Conservation (phyloP, 257 asterid species). For the Jacaranda copaia region DNA sequence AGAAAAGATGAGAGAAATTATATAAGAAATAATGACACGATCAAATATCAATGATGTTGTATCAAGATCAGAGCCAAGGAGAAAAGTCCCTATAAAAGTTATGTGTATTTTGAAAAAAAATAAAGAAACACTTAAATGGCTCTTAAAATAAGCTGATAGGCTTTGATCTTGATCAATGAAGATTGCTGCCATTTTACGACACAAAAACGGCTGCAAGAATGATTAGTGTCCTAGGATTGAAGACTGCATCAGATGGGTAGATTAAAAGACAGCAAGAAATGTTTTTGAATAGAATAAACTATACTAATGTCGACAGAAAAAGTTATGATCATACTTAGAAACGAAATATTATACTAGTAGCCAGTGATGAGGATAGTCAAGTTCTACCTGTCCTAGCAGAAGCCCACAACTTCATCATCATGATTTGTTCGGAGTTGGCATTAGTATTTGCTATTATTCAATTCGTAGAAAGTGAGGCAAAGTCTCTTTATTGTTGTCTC, state of each 20-base stretch:
- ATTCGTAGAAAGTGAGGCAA: conserved; percentile 19
- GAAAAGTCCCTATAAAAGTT: background rate
- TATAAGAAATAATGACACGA: conserved; percentile 29
- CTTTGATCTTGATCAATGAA: background rate
- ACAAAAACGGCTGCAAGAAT: conserved; percentile 27
- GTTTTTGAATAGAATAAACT: background rate
- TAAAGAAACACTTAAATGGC: conserved; percentile 5
- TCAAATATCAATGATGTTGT: conserved; percentile 35
- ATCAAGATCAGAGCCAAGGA: conserved; percentile 1
- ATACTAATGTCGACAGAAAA: background rate
- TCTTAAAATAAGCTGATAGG: background rate
- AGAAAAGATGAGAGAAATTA: background rate
- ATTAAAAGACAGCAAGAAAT: background rate
- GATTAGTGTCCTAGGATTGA: background rate
- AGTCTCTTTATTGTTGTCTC: conserved; percentile 10
- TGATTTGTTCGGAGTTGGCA: conserved; percentile 21
- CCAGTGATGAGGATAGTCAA: conserved; percentile 34
- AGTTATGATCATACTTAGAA: background rate
- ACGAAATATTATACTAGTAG: conserved; percentile 13
- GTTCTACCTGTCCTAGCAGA: conserved; percentile 35
- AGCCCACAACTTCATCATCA: conserved; percentile 40
- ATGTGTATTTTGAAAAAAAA: background rate
- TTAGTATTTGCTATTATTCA: conserved; percentile 1
- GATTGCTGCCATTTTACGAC: conserved; percentile 26
- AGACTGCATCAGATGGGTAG: no score